Evolutionary conservation across 805 yeast species (phyloP).

Genomic region (Debaryomyces hansenii): DNA sequence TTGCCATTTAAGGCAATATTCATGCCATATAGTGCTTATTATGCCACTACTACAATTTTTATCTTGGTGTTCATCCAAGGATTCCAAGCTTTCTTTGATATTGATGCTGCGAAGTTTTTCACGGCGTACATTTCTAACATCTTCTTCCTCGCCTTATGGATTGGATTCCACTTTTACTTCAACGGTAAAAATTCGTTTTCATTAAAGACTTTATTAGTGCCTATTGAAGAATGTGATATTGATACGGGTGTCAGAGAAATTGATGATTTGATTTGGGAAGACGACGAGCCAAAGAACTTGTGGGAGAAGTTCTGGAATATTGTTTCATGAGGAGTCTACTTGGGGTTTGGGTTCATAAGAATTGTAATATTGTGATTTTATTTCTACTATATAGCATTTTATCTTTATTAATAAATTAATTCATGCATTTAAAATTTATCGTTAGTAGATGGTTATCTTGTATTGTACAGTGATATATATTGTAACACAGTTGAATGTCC

Average conservation of each 20-base stretch:
- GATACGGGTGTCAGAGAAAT: conserved; percentile 65
- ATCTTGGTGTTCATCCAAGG: conserved; percentile 14
- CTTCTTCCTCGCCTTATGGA: conserved; percentile 5
- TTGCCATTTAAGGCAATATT: conserved; percentile 74
- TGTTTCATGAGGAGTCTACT: not conserved
- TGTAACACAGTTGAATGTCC: not conserved
- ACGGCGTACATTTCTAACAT: conserved; percentile 13
- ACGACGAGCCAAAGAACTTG: conserved; percentile 45
- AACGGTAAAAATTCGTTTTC: conserved; percentile 38
- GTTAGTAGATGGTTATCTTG: too few relatives aligned
- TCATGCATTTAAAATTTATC: too few relatives aligned
- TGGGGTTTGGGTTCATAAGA: too few relatives aligned
- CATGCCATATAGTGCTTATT: conserved; percentile 69
- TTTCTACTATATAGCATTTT: too few relatives aligned
- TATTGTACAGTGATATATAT: not conserved
- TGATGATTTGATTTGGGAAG: conserved; percentile 60
- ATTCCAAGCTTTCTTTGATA: conserved; percentile 13
- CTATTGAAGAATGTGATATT: conserved; percentile 64
- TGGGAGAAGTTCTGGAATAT: conserved; percentile 57
- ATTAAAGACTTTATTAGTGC: conserved; percentile 41
- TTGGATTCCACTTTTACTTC: conserved; percentile 52
- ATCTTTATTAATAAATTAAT: too few relatives aligned
- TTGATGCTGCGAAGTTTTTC: conserved; percentile 12
- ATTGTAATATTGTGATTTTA: too few relatives aligned
- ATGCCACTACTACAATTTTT: conserved; percentile 48